These are phyloP conservation scores for Ambrosia trifida DNA, from an alignment of 129 eudicot genomes.

Conservation along the genomic window DNA sequence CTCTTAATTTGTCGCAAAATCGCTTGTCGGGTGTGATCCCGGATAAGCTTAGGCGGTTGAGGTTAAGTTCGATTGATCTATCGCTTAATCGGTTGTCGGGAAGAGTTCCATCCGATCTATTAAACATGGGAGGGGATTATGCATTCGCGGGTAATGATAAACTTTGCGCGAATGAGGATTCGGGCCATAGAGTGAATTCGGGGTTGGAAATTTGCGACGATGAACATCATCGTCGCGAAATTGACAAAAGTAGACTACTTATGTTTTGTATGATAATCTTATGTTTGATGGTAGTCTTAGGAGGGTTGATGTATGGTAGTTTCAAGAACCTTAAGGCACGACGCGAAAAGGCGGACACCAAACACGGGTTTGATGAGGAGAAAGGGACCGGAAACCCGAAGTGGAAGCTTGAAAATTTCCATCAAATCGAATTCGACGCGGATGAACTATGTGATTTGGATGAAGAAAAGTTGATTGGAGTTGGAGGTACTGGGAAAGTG, in stretches of 20 bases:
- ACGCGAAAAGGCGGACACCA: conserved; percentile 17
- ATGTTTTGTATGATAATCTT: conserved; percentile 46
- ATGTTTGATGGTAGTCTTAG: conserved; percentile 40
- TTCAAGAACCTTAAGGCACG: conserved; percentile 48
- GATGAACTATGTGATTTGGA: conserved; percentile 67
- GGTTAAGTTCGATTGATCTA: conserved; percentile 67
- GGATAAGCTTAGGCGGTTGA: conserved; percentile 46
- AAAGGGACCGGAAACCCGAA: conserved; percentile 38
- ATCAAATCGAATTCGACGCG: conserved; percentile 65
- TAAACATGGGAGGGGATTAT: conserved; percentile 55
- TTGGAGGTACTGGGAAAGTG: conserved; percentile 90
- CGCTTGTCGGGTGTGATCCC: conserved; percentile 67
- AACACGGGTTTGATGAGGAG: conserved; percentile 30
- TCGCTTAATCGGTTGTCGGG: conserved; percentile 76
- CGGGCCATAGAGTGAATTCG: conserved; percentile 22
- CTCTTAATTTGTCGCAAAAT: conserved; percentile 76
- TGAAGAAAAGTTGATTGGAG: conserved; percentile 76
- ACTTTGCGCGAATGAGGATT: conserved; percentile 51
- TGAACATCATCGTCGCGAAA: conserved; percentile 23
- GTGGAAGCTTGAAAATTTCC: conserved; percentile 84
- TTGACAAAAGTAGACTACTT: conserved; percentile 39
- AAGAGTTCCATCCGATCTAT: conserved; percentile 52
- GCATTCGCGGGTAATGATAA: conserved; percentile 64
- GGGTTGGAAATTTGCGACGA: conserved; percentile 48
- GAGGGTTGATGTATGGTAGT: conserved; percentile 52